Percentiles rank a stretch among this genome's conserved stretches.
phyloP scores from a whole-genome alignment of 495 filamentous ascomycete species.

The Rhizodiscina lignyota region DNA sequence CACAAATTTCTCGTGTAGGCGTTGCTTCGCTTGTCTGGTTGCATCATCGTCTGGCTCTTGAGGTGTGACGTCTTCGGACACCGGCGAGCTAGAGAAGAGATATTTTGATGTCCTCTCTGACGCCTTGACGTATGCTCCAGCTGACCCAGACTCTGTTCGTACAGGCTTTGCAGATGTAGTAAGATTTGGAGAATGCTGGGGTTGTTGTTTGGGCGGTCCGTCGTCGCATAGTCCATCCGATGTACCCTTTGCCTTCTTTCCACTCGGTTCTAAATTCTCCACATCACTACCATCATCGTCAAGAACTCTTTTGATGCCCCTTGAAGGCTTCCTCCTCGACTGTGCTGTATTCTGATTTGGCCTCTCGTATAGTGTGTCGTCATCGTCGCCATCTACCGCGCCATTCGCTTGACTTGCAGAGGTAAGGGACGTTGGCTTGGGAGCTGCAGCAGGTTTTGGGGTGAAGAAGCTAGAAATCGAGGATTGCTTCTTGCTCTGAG shows the following conservation, averaged over 20 bases:
- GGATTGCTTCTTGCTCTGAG: conserved; percentile 50
- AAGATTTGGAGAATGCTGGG: background rate
- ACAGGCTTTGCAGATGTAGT: background rate
- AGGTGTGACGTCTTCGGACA: conserved; percentile 25
- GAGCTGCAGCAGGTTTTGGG: conserved; percentile 27
- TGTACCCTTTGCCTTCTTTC: background rate
- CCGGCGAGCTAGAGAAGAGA: conserved; percentile 29
- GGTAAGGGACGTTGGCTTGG: conserved; percentile 8
- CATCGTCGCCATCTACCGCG: conserved; percentile 3
- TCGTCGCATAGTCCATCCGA: background rate
- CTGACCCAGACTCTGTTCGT: conserved; percentile 4
- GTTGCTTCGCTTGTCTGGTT: conserved; percentile 36
- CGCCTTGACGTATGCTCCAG: conserved; percentile 9
- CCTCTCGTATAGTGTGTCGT: background rate
- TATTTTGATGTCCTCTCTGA: conserved; percentile 29
- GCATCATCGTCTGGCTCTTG: conserved; percentile 25
- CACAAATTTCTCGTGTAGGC: conserved; percentile 72
- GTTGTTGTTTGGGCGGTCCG: background rate
- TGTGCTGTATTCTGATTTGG: background rate
- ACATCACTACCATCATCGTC: conserved; percentile 3
- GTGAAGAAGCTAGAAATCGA: conserved; percentile 81
- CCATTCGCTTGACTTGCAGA: conserved; percentile 9
- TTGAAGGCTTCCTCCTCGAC: conserved; percentile 5
- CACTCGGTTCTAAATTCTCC: background rate
- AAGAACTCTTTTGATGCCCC: conserved; percentile 11